phyloP scores from a whole-genome alignment of 768 basidiomycete genomes.

The Daedaleopsis sinensis region DNA sequence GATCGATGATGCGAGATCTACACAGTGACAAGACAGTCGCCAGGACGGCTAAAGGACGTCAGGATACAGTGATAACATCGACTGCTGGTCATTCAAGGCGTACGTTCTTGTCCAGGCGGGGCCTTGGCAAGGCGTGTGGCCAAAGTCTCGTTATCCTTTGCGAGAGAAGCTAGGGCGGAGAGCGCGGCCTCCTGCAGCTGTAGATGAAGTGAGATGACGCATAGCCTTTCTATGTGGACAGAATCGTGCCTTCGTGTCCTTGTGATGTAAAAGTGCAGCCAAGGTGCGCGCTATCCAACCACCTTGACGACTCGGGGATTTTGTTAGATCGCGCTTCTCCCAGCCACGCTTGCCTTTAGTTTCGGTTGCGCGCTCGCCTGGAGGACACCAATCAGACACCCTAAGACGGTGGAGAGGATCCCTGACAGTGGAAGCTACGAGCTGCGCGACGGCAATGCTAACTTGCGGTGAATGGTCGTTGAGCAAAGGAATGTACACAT shows the following conservation, averaged over 20 bases:
- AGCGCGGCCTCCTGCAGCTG: conserved; percentile 71
- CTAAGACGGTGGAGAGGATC: conserved; percentile 49
- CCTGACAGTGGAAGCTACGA: conserved; percentile 57
- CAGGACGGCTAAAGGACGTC: conserved; percentile 38
- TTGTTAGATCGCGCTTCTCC: conserved; percentile 60
- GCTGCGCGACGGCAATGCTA: conserved; percentile 56
- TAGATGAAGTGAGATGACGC: background rate
- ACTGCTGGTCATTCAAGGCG: conserved; percentile 13
- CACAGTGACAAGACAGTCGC: conserved; percentile 50
- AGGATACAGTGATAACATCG: background rate
- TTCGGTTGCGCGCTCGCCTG: conserved; percentile 54
- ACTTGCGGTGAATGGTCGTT: conserved; percentile 44
- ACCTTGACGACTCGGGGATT: conserved; percentile 46
- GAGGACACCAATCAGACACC: conserved; percentile 67
- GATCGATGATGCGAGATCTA: conserved; percentile 60
- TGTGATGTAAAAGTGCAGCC: conserved; percentile 47
- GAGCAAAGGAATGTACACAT: conserved; percentile 69
- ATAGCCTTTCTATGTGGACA: background rate
- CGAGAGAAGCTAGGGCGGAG: conserved; percentile 64
- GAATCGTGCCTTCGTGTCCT: conserved; percentile 54
- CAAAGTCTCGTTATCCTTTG: conserved; percentile 60
- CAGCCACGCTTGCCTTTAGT: conserved; percentile 67
- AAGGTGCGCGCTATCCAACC: conserved; percentile 64
- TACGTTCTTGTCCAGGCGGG: conserved; percentile 44
- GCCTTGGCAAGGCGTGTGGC: conserved; percentile 52